Base-by-base conservation (phyloP, 1,284 basidiomycete species). In the Puccinia hordei region DNA sequence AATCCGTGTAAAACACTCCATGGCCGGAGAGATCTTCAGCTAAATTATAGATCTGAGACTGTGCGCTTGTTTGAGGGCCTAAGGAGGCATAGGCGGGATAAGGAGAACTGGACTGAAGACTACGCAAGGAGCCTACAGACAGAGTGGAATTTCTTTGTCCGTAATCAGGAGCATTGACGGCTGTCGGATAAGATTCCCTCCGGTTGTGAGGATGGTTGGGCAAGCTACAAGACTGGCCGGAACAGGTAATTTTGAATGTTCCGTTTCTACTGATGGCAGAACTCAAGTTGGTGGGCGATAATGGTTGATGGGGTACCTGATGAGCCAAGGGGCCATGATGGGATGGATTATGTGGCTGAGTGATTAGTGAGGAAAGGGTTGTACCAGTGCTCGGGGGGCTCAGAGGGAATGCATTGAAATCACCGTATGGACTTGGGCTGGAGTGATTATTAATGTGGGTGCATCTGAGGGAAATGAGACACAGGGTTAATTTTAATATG, bases 381-480 rank as follows among this genome's bases (percentile, higher is more conserved):
- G 35, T 61, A 30, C 65, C 66, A 41, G 63, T 78, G 24, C 38
- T 51, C 24, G 76, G 76, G 12, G 76, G 66, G 51, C 76, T 78
- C 2, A 78, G 49, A 6, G 76, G 66, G 46, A 78, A 78, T 35
- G 65, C 44, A 44, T 78, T 71, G 35, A 71, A 69, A 71, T 78
- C 76, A 2, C 76, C 76, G 46, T 78, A 78, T 38, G 76, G 76
- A 71, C 71, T 71, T 27, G 76, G 76, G 57, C 63, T 78, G 9
- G 76, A 78, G 30, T 66, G 63, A 41, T 53, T 78, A 30, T 66
- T 78, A 55, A 66, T 35, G n/a, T n/a, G n/a, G n/a, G n/a, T n/a
- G n/a, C n/a, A n/a, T n/a, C n/a, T n/a, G n/a, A n/a, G n/a, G n/a
- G n/a, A n/a, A n/a, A n/a, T n/a, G n/a, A n/a, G n/a, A n/a, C n/a